Evolutionary conservation across 2,329 filamentous ascomycete genomes (phyloP).

Genomic region (Lecanicillium sp.): DNA sequence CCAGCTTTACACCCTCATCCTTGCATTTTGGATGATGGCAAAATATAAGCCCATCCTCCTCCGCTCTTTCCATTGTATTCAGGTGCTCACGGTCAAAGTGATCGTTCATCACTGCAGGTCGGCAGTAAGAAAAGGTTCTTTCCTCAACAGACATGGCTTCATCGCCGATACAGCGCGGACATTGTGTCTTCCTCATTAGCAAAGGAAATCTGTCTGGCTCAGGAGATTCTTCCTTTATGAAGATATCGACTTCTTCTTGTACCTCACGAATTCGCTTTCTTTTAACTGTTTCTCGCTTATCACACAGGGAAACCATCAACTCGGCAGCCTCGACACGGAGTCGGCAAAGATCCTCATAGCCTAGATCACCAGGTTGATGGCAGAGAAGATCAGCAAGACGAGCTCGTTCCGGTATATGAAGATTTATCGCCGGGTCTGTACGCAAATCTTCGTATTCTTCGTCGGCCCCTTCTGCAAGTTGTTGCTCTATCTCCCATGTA

Average conservation of each 20-base stretch:
- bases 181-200: slow-evolving; percentile 13
- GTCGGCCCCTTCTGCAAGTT: slow-evolving; percentile 12
- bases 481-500: slow-evolving; percentile 20
- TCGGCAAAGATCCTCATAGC: slow-evolving; percentile 9
- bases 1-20: slow-evolving; percentile 12
- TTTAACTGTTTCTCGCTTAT: slow-evolving; percentile 15
- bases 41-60: slow-evolving; percentile 9
- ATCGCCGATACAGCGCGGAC: slow-evolving; percentile 13
- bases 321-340: slow-evolving; percentile 11
- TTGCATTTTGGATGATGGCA: slow-evolving; percentile 12
- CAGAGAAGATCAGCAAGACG: slow-evolving; percentile 13
- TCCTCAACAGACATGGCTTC: slow-evolving; percentile 9
- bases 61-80: slow-evolving; percentile 10
- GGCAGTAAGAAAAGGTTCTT: slow-evolving; percentile 6
- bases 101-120: slow-evolving; percentile 10
- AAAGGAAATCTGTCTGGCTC: slow-evolving; percentile 11
- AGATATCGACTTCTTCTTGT: not conserved
- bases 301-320: slow-evolving; percentile 14
- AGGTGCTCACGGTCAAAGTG: slow-evolving; percentile 16
- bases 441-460: slow-evolving; percentile 15
- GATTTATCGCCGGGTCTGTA: slow-evolving; percentile 12
- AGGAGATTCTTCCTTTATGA: slow-evolving; percentile 6
- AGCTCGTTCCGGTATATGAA: slow-evolving; percentile 13
- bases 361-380: slow-evolving; percentile 10
- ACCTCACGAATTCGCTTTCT: slow-evolving; percentile 1